Conservation (phyloP, 441 rosid genomes). For the Gossypium schwendimanii region DNA sequence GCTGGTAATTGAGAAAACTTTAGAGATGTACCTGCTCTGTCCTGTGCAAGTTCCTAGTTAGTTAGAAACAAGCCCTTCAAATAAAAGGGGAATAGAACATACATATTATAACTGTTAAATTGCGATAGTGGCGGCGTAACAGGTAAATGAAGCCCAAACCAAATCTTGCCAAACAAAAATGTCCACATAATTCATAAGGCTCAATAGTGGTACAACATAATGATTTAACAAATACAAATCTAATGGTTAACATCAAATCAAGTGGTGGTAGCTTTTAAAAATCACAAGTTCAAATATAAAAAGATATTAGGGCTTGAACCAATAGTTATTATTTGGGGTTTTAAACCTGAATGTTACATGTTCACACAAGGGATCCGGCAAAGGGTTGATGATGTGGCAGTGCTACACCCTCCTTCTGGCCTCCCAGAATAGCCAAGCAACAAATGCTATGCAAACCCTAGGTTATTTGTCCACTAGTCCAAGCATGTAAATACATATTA, state of each 20-base stretch:
- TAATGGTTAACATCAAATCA: background rate
- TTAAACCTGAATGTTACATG: background rate
- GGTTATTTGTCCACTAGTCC: background rate
- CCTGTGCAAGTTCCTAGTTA: conserved; percentile 24
- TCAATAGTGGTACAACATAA: background rate
- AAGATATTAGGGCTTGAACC: background rate
- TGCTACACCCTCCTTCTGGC: background rate
- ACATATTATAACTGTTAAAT: background rate
- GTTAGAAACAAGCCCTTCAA: conserved; percentile 12
- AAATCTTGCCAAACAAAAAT: conserved; percentile 1
- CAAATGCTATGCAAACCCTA: background rate
- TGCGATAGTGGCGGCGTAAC: background rate
- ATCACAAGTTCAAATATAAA: background rate
- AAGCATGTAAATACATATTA: background rate
- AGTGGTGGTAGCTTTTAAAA: background rate
- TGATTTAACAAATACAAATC: background rate
- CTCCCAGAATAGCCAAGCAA: background rate
- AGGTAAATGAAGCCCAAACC: background rate
- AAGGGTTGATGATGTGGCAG: background rate
- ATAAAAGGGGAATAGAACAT: background rate
- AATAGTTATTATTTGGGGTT: background rate
- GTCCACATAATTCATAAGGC: background rate
- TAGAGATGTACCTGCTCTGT: conserved; percentile 10
- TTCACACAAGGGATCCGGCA: background rate
- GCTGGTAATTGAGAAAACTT: conserved; percentile 24